Conservation (phyloP, 257 asterid genomes). For the Salvia rosmarinus region DNA sequence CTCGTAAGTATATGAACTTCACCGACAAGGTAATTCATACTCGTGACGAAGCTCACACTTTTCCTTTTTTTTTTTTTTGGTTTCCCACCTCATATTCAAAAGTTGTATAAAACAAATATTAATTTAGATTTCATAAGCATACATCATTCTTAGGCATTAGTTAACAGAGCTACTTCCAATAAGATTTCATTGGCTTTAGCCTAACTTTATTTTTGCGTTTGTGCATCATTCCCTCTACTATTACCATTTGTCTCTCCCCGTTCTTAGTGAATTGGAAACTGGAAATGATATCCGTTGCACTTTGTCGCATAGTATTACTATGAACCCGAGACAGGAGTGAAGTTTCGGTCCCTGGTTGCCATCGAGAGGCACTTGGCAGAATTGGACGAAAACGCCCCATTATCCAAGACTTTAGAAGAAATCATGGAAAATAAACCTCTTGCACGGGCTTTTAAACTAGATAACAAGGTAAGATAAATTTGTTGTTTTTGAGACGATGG, state of each 20-base stretch:
- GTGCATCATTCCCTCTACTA: neutral
- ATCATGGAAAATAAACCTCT: conserved; percentile 60
- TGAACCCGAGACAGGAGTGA: conserved; percentile 75
- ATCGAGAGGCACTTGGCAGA: conserved; percentile 63
- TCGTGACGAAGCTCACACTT: no score
- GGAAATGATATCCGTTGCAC: neutral
- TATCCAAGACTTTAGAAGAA: conserved; percentile 52
- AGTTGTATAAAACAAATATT: neutral
- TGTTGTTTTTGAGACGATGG: neutral
- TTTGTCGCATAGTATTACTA: conserved; percentile 63
- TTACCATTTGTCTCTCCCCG: neutral
- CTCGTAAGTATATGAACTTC: conserved; percentile 43
- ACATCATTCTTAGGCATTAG: neutral
- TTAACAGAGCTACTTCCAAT: neutral
- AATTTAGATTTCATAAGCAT: neutral
- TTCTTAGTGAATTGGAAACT: conserved; percentile 19
- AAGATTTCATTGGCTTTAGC: neutral
- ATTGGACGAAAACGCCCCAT: conserved; percentile 53
- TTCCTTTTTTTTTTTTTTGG: neutral
- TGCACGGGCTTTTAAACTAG: conserved; percentile 56
- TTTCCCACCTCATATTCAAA: neutral
- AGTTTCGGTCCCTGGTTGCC: conserved; percentile 65
- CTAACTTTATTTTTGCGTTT: neutral
- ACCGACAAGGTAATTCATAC: conserved; percentile 58
- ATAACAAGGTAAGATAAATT: conserved; percentile 50